Evolutionary conservation across 148 eudicot species (phyloP).

Genomic region (Silene conica): DNA sequence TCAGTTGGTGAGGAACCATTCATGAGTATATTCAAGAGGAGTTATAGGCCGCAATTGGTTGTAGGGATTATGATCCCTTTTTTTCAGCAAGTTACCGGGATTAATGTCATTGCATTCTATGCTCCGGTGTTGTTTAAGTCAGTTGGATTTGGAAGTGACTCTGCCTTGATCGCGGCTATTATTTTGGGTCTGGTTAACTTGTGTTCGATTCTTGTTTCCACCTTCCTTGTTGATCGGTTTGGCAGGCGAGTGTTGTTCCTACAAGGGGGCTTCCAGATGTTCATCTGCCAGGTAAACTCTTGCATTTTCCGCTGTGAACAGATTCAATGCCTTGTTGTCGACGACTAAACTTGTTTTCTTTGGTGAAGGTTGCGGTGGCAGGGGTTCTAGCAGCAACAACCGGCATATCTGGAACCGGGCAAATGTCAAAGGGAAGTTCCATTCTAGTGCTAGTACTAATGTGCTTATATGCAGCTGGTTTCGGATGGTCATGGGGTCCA

Average conservation of each 20-base stretch:
- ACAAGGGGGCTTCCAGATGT: conserved; percentile 44
- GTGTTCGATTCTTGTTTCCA: conserved; percentile 33
- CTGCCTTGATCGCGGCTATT: conserved; percentile 42
- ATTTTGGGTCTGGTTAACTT: conserved; percentile 46
- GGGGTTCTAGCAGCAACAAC: conserved; percentile 31
- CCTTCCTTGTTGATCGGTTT: conserved; percentile 41
- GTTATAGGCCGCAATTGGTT: conserved; percentile 45
- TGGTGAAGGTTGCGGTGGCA: conserved; percentile 42
- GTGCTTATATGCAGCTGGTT: conserved; percentile 62
- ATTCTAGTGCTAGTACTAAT: conserved; percentile 39
- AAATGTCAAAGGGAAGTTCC: conserved; percentile 32
- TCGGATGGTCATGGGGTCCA: conserved; percentile 74
- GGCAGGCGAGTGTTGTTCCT: conserved; percentile 49
- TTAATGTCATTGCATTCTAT: conserved; percentile 45
- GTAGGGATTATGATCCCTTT: conserved; percentile 32
- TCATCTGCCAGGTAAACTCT: conserved; percentile 33
- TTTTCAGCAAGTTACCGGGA: conserved; percentile 55
- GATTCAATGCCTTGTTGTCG: too few species aligned
- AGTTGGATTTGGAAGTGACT: conserved; percentile 39
- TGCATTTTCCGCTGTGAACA: neutral
- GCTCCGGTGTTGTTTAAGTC: conserved; percentile 52
- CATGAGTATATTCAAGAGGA: conserved; percentile 28
- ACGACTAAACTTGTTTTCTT: too few species aligned
- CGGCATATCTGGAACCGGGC: conserved; percentile 40
- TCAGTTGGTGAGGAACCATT: conserved; percentile 24